Percentiles rank a stretch among this genome's conserved stretches.
Conservation (phyloP, 176 grass and related monocot genomes). For the Oryza coarctata region DNA sequence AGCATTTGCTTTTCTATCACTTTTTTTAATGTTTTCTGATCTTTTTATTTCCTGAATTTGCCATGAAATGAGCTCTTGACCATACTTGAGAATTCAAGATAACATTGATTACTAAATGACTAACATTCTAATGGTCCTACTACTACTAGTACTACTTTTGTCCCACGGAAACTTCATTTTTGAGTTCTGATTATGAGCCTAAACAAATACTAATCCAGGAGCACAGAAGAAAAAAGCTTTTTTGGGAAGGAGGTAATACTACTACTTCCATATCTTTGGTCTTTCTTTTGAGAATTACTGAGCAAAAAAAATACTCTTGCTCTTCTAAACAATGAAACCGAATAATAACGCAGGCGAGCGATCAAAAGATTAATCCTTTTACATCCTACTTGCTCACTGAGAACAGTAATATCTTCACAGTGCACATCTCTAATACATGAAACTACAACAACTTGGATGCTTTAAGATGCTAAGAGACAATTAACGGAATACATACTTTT, state of each 20-base stretch:
- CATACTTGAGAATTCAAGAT: neutral
- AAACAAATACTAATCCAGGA: neutral
- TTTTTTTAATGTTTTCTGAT: neutral
- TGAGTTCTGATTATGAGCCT: no score
- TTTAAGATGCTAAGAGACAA: neutral
- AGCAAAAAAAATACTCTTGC: neutral
- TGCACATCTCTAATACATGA: neutral
- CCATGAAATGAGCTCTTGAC: slow-evolving; percentile 43
- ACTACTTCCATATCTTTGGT: neutral
- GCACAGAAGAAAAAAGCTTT: no score
- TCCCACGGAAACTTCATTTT: no score
- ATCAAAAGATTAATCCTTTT: neutral
- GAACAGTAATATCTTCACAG: neutral
- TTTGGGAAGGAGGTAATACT: no score
- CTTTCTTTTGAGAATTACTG: neutral
- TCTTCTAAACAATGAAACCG: neutral
- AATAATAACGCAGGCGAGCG: neutral
- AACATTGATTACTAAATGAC: slow-evolving; percentile 24
- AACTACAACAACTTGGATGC: neutral
- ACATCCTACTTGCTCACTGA: neutral
- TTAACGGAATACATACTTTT: neutral
- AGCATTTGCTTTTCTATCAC: neutral
- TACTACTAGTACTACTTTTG: no score
- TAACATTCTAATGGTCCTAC: neutral
- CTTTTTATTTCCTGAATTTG: neutral